Evolutionary conservation across 129 eudicot species (phyloP).

Genomic region (carrot (Daucus carota)): DNA sequence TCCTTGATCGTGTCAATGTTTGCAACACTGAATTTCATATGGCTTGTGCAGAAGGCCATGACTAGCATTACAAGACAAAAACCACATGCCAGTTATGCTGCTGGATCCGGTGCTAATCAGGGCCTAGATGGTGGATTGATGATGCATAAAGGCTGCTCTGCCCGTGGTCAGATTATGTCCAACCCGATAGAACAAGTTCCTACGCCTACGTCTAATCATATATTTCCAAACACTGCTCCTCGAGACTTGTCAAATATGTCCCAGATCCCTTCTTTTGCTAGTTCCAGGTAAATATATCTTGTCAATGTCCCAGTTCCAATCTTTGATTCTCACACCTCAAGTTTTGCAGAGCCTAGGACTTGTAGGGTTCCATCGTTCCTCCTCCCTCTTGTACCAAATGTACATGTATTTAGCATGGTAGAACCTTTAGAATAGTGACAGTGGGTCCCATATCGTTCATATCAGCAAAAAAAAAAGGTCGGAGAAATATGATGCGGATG

Average conservation of each 20-base stretch:
- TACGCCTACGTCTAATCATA: conserved; percentile 15
- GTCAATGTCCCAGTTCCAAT: neutral
- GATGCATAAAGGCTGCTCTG: conserved; percentile 20
- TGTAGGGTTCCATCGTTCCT: neutral
- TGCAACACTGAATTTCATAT: neutral
- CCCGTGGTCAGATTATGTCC: conserved; percentile 13
- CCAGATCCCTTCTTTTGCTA: conserved; percentile 5
- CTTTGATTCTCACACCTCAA: conserved; percentile 11
- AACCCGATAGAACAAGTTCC: conserved; percentile 16
- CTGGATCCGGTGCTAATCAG: conserved; percentile 27
- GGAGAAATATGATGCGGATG: neutral
- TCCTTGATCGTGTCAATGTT: neutral
- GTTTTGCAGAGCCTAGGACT: conserved; percentile 5
- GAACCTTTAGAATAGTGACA: neutral
- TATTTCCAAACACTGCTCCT: conserved; percentile 15
- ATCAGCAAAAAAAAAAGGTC: neutral
- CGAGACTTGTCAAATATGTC: conserved; percentile 10
- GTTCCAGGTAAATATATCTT: neutral
- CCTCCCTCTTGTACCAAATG: conserved; percentile 9
- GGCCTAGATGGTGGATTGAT: conserved; percentile 19
- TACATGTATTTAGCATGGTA: conserved; percentile 12
- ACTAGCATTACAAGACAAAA: conserved; percentile 13
- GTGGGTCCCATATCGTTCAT: neutral
- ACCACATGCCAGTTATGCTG: conserved; percentile 10
- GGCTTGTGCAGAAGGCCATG: conserved; percentile 29